These are phyloP conservation scores for Xylaria sp. DNA, from an alignment of 2,329 filamentous ascomycete genomes.

Conservation along the genomic window DNA sequence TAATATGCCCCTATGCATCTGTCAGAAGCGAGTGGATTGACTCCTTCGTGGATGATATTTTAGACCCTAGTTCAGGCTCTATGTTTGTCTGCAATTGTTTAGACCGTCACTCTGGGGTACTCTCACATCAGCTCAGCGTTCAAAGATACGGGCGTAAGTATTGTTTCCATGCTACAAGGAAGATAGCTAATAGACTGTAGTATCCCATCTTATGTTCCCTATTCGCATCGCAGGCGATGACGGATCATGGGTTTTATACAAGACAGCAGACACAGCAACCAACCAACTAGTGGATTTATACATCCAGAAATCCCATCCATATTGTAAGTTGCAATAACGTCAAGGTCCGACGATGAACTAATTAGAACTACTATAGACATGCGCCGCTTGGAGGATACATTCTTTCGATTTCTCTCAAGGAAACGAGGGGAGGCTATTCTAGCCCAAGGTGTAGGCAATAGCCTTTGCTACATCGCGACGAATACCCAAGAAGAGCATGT, in stretches of 20 bases:
- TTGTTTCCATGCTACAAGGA: background rate
- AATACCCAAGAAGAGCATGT: slow-evolving; percentile 33
- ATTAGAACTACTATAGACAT: slow-evolving; percentile 19
- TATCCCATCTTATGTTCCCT: slow-evolving; percentile 35
- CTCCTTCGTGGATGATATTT: background rate
- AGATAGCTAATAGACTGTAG: slow-evolving; percentile 23
- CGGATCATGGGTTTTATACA: slow-evolving; percentile 31
- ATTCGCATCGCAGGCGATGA: slow-evolving; percentile 31
- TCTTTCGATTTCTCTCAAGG: slow-evolving; percentile 29
- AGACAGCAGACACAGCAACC: slow-evolving; percentile 25
- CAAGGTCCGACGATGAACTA: background rate
- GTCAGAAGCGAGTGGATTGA: slow-evolving; percentile 27
- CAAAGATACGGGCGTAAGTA: slow-evolving; percentile 32
- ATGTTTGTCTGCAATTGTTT: slow-evolving; percentile 30
- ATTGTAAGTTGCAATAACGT: slow-evolving; percentile 11
- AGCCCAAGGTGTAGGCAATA: slow-evolving; percentile 29
- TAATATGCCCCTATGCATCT: slow-evolving; percentile 25
- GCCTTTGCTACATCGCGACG: slow-evolving; percentile 30
- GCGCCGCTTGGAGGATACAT: slow-evolving; percentile 30
- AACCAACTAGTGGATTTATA: slow-evolving; percentile 36
- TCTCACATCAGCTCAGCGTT: slow-evolving; percentile 24
- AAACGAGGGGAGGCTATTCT: slow-evolving; percentile 26
- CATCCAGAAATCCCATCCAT: slow-evolving; percentile 28
- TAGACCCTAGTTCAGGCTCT: background rate
- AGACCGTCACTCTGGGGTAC: background rate